A percentile compares a stretch with the other conserved stretches of the same genome.
phyloP scores from a whole-genome alignment of 371 early-diverging fungal species.

The Lichtheimia ornata region DNA sequence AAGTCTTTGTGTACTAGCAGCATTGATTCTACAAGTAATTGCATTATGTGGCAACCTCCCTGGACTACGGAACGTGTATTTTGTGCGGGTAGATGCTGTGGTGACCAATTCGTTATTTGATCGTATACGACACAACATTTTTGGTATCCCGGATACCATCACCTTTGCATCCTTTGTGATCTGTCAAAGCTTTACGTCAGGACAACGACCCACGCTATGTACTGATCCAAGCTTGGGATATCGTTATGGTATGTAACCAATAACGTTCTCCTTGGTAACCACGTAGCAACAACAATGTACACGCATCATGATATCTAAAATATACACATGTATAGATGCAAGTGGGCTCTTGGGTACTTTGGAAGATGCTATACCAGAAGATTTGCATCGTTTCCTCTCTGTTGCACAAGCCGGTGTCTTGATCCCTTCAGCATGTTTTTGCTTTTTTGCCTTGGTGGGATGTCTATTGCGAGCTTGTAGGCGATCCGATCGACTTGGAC shows the following conservation, averaged over 20 bases:
- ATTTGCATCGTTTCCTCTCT: constrained; percentile 10
- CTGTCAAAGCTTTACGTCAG: constrained; percentile 9
- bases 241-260: constrained; percentile 10
- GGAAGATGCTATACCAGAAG: constrained; percentile 13
- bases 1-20: not conserved
- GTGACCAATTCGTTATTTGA: constrained; percentile 8
- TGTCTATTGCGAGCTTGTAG: constrained; percentile 2
- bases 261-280: no score
- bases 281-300: not conserved
- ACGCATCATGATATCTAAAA: not conserved
- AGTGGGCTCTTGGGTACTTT: constrained; percentile 10
- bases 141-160: constrained; percentile 16
- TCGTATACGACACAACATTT: constrained; percentile 5
- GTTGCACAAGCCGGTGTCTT: constrained; percentile 18
- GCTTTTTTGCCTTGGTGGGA: constrained; percentile 5
- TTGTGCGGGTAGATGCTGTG: constrained; percentile 12
- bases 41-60: constrained; percentile 18
- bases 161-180: constrained; percentile 18
- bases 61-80: constrained; percentile 17
- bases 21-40: constrained; percentile 18
- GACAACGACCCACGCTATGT: not conserved
- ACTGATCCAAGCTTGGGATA: constrained; percentile 15
- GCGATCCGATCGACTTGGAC: not conserved
- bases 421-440: constrained; percentile 15
- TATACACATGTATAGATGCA: no score